Percentiles rank a stretch among this genome's conserved stretches.
Conservation (phyloP, 169 alveolate species). For the Neospora caninum region DNA sequence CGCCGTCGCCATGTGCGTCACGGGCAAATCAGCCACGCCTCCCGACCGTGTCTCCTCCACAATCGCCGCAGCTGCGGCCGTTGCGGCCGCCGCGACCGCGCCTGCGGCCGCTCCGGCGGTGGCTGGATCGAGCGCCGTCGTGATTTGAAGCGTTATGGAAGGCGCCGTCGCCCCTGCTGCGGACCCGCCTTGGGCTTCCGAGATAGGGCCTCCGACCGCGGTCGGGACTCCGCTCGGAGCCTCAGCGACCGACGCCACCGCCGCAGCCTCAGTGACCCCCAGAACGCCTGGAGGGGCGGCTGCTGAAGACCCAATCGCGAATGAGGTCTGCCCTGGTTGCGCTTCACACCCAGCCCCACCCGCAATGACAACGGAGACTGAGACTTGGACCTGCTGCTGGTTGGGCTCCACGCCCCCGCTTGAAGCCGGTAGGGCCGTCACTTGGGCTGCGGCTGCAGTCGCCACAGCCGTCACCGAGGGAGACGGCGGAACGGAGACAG, state of each 20-base stretch:
- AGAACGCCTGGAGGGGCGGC: neutral
- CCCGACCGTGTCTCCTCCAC: conserved; percentile 45
- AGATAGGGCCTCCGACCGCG: conserved; percentile 14
- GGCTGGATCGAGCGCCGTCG: conserved; percentile 2
- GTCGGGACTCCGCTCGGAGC: neutral
- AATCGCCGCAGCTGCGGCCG: conserved; percentile 38
- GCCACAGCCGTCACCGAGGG: neutral
- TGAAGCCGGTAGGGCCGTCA: neutral
- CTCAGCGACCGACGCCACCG: conserved; percentile 26
- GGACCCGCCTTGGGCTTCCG: neutral
- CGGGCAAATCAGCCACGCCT: neutral
- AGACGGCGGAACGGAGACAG: neutral
- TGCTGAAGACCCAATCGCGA: neutral
- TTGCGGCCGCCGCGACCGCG: conserved; percentile 37
- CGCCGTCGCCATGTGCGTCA: conserved; percentile 40
- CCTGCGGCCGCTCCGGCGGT: conserved; percentile 45
- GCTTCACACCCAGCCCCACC: neutral
- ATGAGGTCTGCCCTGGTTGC: neutral
- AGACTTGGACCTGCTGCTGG: neutral
- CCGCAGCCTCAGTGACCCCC: conserved; percentile 18
- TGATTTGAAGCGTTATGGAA: neutral
- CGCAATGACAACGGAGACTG: neutral
- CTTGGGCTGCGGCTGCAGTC: conserved; percentile 36
- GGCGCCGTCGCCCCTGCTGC: neutral
- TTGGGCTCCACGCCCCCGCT: neutral